These are phyloP conservation scores for Arthroderma uncinatum DNA, from an alignment of 2,329 filamentous ascomycete species.

Conservation along the genomic window DNA sequence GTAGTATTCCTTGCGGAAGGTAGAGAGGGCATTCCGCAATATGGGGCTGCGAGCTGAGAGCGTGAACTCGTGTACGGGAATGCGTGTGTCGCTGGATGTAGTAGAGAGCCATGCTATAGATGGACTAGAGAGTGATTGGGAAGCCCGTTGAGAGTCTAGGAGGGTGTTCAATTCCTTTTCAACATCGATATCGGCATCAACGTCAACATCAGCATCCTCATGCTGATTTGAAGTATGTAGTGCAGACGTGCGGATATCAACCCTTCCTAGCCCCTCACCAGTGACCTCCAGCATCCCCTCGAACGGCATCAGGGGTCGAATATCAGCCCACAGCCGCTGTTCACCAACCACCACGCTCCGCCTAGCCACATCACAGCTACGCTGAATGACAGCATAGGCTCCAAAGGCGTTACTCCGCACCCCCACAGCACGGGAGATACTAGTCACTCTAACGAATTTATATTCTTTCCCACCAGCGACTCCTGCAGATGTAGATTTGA, in stretches of 20 bases:
- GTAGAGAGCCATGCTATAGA: slow-evolving; percentile 40
- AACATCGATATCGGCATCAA: not conserved
- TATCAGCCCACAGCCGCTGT: slow-evolving; percentile 62
- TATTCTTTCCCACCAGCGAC: slow-evolving; percentile 70
- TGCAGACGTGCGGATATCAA: slow-evolving; percentile 25
- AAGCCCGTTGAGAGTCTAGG: slow-evolving; percentile 12
- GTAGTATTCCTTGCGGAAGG: slow-evolving; percentile 45
- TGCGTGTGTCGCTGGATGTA: slow-evolving; percentile 53
- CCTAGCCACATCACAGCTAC: slow-evolving; percentile 70
- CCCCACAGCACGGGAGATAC: slow-evolving; percentile 69
- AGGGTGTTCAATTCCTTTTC: not conserved
- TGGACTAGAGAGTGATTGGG: slow-evolving; percentile 21
- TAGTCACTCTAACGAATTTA: slow-evolving; percentile 86
- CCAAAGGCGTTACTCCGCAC: slow-evolving; percentile 84
- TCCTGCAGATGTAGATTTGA: slow-evolving; percentile 28
- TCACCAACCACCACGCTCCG: slow-evolving; percentile 56
- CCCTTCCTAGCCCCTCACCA: slow-evolving; percentile 20
- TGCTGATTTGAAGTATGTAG: not conserved
- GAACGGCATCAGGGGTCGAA: slow-evolving; percentile 60
- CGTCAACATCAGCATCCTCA: not conserved
- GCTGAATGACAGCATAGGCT: slow-evolving; percentile 75
- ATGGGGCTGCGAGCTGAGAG: slow-evolving; percentile 61
- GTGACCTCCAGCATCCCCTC: slow-evolving; percentile 39
- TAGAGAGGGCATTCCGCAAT: slow-evolving; percentile 51
- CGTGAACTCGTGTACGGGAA: slow-evolving; percentile 77